Base-by-base conservation (phyloP, 2,329 filamentous ascomycete species). In the Stagonosporopsis vannaccii region DNA sequence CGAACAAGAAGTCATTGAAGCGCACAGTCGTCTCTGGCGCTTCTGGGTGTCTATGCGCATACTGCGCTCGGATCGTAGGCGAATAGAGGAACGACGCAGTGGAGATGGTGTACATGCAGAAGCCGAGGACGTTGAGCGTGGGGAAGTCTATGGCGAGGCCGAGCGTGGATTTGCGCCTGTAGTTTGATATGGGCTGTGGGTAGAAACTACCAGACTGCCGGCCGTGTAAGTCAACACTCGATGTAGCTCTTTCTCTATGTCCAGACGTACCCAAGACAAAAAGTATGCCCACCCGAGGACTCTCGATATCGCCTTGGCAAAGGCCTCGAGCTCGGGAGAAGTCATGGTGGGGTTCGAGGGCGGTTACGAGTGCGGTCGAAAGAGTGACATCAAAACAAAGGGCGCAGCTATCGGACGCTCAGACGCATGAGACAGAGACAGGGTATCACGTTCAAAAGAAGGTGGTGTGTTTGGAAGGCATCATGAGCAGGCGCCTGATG, bases 101-200 rank as follows among this genome's bases (percentile, higher is more conserved):
- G 63, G 90, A 96, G 33, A 89, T 79, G 42, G 90, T 82, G 77
- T 97, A 97, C 62, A 87, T 85, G 26, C 84, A 73, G 77, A 94
- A 95, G 52, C 91, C 90, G 80, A 84, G 74, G 35, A 82, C 72
- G 76, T 95, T 95, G 66, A 92, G 82, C 17, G 90, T 82, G 17
- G 92, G 92, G 70, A 96, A 97, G 75, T 97, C 93, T 62, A 96
- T 88, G 0, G 92, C 91, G 4, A 94, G 88, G 36, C 95, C 95
- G 19, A 86, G 84, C 4, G 93, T 97, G 8, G 91, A 90, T 54
- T 86, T 85, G 50, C 92, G 88, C 26, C 81, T 81, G 74, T 83
- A 89, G 81, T 97, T 98, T 60, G 92, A 84, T 58, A 96, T 78
- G 6, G 90, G 87, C 74, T 98, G 95, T 1, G 94, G 93, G 75